Evolutionary conservation across 2,329 filamentous ascomycete genomes (phyloP), one percentile per base, ranked within the genome.

Genomic region (Fusarium sp.): DNA sequence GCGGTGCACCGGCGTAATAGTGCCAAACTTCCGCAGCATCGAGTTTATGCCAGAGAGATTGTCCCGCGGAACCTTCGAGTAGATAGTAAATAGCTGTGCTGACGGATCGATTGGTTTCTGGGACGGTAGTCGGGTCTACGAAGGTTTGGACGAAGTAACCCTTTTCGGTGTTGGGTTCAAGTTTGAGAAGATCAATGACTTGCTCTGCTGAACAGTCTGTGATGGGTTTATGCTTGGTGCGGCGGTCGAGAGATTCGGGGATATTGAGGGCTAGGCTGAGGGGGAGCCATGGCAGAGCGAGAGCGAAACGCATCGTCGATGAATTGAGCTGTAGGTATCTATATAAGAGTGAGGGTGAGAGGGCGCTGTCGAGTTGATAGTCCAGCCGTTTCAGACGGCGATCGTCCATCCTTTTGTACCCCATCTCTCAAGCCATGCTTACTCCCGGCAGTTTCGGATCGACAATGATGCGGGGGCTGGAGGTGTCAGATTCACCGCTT

Each of bases 51-150:
- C 86, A 89, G 65, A 83, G 77, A 8, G 87, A 89, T 24, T 81
- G 72, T 1, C 84, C 83, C 2, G 72, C 78, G 13, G 78, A 69
- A 39, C 85, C 84, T 61, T 88, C 83, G 10, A 89, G 83, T 0
- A 88, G 82, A 73, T 88, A 88, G 80, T 88, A 89, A 74, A 88
- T 89, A 55, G 82, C 82, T 2, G 87, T 88, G 79, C 85, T 87
- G 62, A 80, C 66, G 4, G 86, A 84, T 62, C 86, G 86, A 13
- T 75, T 74, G 18, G 41, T 61, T 45, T 75, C 79, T 17, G 77
- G 54, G 20, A 70, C 30, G 1, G 71, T 76, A 7, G 75, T 70
- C 3, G 68, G 55, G 76, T 88, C 87, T 47, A 82, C 81, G 70
- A 86, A 88, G 0, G 83, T 87, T 72, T 88, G 81, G 58, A 82